Evolutionary conservation across 2,329 filamentous ascomycete species (phyloP), one percentile per base, ranked within the genome.

Genomic region (Cladobotryum mycophilum): DNA sequence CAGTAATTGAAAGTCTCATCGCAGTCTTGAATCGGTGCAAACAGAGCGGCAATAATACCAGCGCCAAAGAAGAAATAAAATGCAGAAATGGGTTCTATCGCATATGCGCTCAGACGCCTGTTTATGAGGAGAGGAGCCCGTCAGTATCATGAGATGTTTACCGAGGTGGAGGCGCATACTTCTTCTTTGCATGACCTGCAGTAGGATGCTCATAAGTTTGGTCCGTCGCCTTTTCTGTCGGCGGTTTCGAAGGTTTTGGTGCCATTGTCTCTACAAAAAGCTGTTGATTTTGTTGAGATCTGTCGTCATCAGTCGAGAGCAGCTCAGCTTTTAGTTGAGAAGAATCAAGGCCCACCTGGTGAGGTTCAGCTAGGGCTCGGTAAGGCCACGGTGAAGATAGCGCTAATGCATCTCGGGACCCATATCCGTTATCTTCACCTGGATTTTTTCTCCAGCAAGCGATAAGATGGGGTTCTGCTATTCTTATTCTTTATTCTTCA

Each of bases 1-100:
- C 92, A 99, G 75, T 96, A 99, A 68, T 99, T 99, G 79, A 95
- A 99, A 11, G 92, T 92, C 73, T 99, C 93, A 62, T 99, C 93
- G 66, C 93, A 99, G 69, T 99, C 93, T 67, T 96, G 91, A 57
- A 99, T 96, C 0, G 93, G 93, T 2, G 90, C 85, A 66, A 85
- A 92, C 33, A 86, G 63, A 11, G 92, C 93, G 6, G 92, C 88
- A 18, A 92, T 61, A 15, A 86, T 58, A 64, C 89, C 89, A 57
- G 86, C 84, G 30, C 75, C 73, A 42, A 95, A 73, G 66, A 95
- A 93, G 56, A 89, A 69, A 64, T 87, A 93, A 66, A 96, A 95
- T 12, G 86, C 86, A 43, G 81, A 77, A 58, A 88, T 86, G 49
- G 89, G 81, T 58, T 86, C 77, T 54, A 93, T 75, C 55, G 78